phyloP scores from a whole-genome alignment of 306 rosid genomes.

The Begonia fuchsioides region DNA sequence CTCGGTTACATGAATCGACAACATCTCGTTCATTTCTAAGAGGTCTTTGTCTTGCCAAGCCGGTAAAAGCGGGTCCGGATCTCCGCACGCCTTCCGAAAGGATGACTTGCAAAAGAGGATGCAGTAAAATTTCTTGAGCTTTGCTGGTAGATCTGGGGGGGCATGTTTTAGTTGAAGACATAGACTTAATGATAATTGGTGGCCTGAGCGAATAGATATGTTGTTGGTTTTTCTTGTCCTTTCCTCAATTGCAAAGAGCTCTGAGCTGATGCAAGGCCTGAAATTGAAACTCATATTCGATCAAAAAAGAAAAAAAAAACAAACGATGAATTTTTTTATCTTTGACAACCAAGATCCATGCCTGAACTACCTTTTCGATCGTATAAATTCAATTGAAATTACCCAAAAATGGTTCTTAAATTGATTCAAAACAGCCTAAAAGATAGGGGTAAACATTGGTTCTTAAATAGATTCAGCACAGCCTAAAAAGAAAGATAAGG shows the following conservation, averaged over 20 bases:
- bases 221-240: conserved; percentile 14
- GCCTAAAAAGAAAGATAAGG: too few species aligned
- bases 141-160: conserved; percentile 13
- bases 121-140: conserved; percentile 25
- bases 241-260: conserved; percentile 26
- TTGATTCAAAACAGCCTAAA: too few species aligned
- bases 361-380: too few species aligned
- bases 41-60: conserved; percentile 35
- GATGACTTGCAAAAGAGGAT: conserved; percentile 27
- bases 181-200: conserved; percentile 29
- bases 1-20: conserved; percentile 20
- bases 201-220: conserved; percentile 22
- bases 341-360: too few species aligned
- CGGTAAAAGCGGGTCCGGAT: conserved; percentile 4
- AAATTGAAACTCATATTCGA: conserved; percentile 8
- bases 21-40: conserved; percentile 27
- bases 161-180: conserved; percentile 46
- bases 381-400: too few species aligned
- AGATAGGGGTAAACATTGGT: too few species aligned
- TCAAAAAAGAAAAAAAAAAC: not conserved
- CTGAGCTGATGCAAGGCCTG: conserved; percentile 44
- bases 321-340: too few species aligned
- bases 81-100: conserved; percentile 12
- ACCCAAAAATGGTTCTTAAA: too few species aligned
- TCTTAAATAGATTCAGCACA: too few species aligned